These are phyloP conservation scores for Myriosclerotinia scirpicola DNA, from an alignment of 2,329 filamentous ascomycete genomes.

Conservation along the genomic window DNA sequence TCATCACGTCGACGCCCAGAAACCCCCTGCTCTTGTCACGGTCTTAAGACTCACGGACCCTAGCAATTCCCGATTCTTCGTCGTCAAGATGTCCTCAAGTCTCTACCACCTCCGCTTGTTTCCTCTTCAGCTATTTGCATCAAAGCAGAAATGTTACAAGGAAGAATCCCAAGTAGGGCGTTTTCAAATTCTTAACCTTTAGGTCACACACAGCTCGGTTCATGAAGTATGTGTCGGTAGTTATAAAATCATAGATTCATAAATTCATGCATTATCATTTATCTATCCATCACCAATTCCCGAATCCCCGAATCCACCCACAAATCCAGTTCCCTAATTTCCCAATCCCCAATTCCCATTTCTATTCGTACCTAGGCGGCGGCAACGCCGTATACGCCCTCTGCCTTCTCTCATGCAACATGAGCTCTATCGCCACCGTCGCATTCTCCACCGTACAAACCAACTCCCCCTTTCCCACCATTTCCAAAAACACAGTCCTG, in stretches of 20 bases:
- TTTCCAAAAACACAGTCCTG: conserved; percentile 22
- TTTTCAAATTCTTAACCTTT: neutral
- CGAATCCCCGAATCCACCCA: too few relatives aligned
- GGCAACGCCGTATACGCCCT: neutral
- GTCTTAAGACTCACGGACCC: neutral
- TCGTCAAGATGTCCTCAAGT: too few relatives aligned
- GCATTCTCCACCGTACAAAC: conserved; percentile 20
- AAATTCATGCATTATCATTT: neutral
- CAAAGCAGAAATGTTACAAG: neutral
- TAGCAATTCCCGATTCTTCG: too few relatives aligned
- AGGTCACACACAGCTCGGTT: neutral
- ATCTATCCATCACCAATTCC: neutral
- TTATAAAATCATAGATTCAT: neutral
- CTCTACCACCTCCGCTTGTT: too few relatives aligned
- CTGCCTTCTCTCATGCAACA: conserved; percentile 24
- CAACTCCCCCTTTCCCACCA: conserved; percentile 10
- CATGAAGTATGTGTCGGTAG: neutral
- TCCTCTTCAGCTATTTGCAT: too few relatives aligned
- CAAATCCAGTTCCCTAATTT: neutral
- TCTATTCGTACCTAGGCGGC: conserved; percentile 13
- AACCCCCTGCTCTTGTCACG: neutral
- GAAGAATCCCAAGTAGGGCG: neutral
- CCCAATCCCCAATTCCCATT: neutral
- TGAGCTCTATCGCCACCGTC: conserved; percentile 18
- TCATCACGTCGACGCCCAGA: neutral